Percentiles rank a stretch among this genome's conserved stretches.
These are phyloP conservation scores for Fusarium hostae DNA, from an alignment of 2,329 filamentous ascomycete species.

Conservation along the genomic window DNA sequence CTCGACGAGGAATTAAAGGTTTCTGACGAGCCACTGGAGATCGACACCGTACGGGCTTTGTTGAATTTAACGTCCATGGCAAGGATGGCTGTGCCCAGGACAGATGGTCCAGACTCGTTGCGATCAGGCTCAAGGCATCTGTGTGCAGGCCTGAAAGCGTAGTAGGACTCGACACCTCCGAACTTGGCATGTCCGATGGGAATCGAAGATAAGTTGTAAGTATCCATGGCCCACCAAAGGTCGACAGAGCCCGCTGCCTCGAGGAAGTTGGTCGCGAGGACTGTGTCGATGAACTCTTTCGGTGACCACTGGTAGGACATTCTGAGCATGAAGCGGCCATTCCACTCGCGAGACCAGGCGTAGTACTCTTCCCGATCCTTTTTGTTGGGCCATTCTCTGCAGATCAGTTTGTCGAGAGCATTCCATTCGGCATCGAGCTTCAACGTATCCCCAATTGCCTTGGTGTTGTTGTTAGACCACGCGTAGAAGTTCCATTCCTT, in stretches of 20 bases:
- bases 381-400: not conserved
- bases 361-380: not conserved
- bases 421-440: fast-evolving
- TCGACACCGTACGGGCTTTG: not conserved
- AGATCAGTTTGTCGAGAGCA: not conserved
- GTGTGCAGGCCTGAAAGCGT: not conserved
- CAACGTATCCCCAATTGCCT: not conserved
- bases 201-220: not conserved
- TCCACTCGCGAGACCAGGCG: not conserved
- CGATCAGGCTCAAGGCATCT: not conserved
- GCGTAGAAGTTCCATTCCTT: not conserved
- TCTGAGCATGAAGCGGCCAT: fast-evolving
- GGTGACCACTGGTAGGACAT: not conserved
- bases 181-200: not conserved
- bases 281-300: not conserved
- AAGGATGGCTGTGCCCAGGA: not conserved
- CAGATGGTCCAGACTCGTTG: not conserved
- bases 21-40: not conserved
- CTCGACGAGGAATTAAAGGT: not conserved
- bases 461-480: not conserved
- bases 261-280: not conserved
- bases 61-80: not conserved
- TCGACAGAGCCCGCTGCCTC: fast-evolving
- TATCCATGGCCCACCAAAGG: not conserved
- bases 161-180: not conserved